Base-by-base conservation (phyloP, 2,329 filamentous ascomycete species). In the Fusarium azukiicola region DNA sequence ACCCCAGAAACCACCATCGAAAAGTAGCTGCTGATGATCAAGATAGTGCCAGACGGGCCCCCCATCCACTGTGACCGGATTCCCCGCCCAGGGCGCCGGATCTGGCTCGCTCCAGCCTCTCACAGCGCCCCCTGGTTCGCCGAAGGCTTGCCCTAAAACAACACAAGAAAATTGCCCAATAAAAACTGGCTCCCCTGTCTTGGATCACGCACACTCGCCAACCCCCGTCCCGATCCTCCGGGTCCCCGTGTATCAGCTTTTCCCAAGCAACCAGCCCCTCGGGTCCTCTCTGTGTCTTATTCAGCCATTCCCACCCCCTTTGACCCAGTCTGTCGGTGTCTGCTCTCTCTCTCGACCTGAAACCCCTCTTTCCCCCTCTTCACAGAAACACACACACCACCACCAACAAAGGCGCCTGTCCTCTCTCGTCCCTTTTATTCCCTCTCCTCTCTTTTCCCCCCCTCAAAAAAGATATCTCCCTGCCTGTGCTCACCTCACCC, bases 191-290 rank as follows among this genome's bases (percentile, higher is more conserved):
- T 66, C 40, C 36, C 36, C 32, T 49, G 68, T 46, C 27, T 11
- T 47, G 63, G 40, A 69, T 58, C 67, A 40, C 36, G 66, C 54
- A 58, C 54, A 23, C 54, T 58, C 40, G 46, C 61, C 42, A 66
- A 32, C 23, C 27, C 42, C 27, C 44, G 64, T 71, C 68, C 68
- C 68, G 52, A 61, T 61, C 36, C 52, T 50, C 46, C 61, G 68
- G 68, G 49, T 71, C 69, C 21, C 68, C 56, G 61, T 64, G 64
- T 67, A 40, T 40, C 64, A 67, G 64, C 64, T 46, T 66, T 52
- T 5, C 69, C 69, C 69, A 36, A 50, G 21, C 44, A 68, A 58
- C 70, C 66, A 56, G 27, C 52, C 46, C 54, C 14, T 61, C 58
- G 56, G 66, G 52, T 61, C 52, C 36, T 46, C 40, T 42, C 36